Conservation (phyloP, 1,284 basidiomycete species). For the Xerocomus amazonicus region DNA sequence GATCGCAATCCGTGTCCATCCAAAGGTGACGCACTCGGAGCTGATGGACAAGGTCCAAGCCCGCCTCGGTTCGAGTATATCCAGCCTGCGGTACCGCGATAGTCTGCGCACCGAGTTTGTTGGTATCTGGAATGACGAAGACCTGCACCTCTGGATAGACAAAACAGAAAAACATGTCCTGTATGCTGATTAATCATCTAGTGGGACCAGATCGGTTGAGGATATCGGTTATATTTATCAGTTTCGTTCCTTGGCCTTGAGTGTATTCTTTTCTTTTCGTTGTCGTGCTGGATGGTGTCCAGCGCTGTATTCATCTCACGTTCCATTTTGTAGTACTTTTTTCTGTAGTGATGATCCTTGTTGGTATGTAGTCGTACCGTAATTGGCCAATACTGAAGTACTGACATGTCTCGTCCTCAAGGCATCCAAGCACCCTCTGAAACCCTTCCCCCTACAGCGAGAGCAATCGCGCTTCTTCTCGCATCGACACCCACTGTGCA, state of each 20-base stretch:
- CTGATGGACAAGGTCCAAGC: constrained; percentile 90
- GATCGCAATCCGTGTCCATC: constrained; percentile 96
- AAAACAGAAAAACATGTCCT: constrained; percentile 85
- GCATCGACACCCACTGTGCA: constrained; percentile 91
- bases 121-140: constrained; percentile 66
- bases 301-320: constrained; percentile 6
- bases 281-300: constrained; percentile 8
- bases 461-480: constrained; percentile 88
- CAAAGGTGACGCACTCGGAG: constrained; percentile 81
- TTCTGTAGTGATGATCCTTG: not conserved
- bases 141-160: constrained; percentile 79
- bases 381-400: not conserved
- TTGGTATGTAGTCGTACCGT: not conserved
- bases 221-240: constrained; percentile 24
- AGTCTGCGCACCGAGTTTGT: constrained; percentile 63
- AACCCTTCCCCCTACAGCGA: constrained; percentile 82
- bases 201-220: not conserved
- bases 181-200: constrained; percentile 62
- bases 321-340: constrained; percentile 14
- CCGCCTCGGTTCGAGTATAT: constrained; percentile 77
- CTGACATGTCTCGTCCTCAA: constrained; percentile 53
- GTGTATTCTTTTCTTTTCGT: constrained; percentile 6
- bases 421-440: constrained; percentile 45
- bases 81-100: constrained; percentile 69
- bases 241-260: constrained; percentile 13